phyloP scores from a whole-genome alignment of 768 basidiomycete species.

The Paxillus ammoniavirescens region DNA sequence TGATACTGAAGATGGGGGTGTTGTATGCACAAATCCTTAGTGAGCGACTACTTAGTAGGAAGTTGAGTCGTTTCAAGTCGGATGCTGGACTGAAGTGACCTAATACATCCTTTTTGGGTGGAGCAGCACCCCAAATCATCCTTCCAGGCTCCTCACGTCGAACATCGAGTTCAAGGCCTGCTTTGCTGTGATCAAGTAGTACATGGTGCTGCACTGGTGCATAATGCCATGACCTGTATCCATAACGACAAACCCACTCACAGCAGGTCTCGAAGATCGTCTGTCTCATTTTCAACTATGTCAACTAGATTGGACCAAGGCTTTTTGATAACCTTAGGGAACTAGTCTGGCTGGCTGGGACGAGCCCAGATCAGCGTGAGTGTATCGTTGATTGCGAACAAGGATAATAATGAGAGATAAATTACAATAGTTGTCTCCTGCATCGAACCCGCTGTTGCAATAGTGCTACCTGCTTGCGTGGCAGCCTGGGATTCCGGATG shows the following conservation, averaged over 20 bases:
- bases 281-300: too few species aligned
- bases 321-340: too few species aligned
- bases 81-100: conserved; percentile 8
- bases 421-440: too few species aligned
- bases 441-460: not conserved
- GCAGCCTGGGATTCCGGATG: not conserved
- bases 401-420: too few species aligned
- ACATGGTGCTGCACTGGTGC: too few species aligned
- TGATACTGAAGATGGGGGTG: not conserved
- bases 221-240: too few species aligned
- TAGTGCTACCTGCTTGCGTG: not conserved
- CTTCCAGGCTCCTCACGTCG: too few species aligned
- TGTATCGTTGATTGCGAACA: not conserved
- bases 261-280: too few species aligned
- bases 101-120: conserved; percentile 15
- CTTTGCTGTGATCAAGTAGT: not conserved
- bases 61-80: not conserved
- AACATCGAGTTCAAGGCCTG: too few species aligned
- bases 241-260: too few species aligned
- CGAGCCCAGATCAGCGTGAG: not conserved
- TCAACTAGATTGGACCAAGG: too few species aligned
- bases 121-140: not conserved
- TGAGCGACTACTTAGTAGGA: not conserved
- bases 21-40: conserved; percentile 2
- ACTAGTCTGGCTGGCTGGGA: not conserved